A percentile compares a stretch with the other conserved stretches of the same genome.
Conservation (phyloP, 2,329 filamentous ascomycete genomes). For the Tolypocladium tundrense region DNA sequence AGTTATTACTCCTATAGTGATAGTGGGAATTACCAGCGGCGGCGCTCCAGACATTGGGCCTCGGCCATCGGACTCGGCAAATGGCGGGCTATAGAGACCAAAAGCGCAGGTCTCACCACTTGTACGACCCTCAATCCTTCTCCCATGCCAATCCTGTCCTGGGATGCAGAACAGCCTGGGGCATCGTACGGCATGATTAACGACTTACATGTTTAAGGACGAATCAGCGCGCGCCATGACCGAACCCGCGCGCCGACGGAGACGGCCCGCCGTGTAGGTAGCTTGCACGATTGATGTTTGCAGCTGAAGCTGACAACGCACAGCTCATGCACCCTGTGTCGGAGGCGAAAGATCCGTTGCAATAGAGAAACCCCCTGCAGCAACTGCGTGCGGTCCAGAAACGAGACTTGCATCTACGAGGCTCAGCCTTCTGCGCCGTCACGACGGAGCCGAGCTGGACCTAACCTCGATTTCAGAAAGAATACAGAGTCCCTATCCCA, state of each 20-base stretch:
- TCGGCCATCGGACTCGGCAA: slow-evolving; percentile 5
- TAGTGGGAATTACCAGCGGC: too few species aligned
- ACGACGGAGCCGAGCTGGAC: too few species aligned
- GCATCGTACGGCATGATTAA: neutral
- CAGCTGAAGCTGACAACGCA: neutral
- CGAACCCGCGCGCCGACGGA: slow-evolving; percentile 14
- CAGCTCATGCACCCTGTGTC: slow-evolving; percentile 30
- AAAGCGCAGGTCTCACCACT: slow-evolving; percentile 2
- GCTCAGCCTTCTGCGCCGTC: neutral
- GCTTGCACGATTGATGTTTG: neutral
- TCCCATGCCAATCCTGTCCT: neutral
- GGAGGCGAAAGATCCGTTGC: slow-evolving; percentile 33
- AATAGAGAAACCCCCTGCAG: slow-evolving; percentile 28
- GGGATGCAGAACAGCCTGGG: neutral
- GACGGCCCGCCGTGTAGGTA: slow-evolving; percentile 17
- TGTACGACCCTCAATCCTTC: neutral
- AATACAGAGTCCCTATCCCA: neutral
- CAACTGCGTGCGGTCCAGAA: slow-evolving; percentile 29
- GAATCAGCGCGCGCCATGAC: slow-evolving; percentile 1
- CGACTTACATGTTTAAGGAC: neutral
- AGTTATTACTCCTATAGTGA: too few species aligned
- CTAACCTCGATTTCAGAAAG: neutral
- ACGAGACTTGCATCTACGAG: slow-evolving; percentile 22
- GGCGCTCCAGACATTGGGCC: too few species aligned
- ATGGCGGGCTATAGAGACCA: slow-evolving; percentile 2